Evolutionary conservation across 345 rosid species (phyloP), one percentile per base, ranked within the genome.

Genomic region (Brassica incana): DNA sequence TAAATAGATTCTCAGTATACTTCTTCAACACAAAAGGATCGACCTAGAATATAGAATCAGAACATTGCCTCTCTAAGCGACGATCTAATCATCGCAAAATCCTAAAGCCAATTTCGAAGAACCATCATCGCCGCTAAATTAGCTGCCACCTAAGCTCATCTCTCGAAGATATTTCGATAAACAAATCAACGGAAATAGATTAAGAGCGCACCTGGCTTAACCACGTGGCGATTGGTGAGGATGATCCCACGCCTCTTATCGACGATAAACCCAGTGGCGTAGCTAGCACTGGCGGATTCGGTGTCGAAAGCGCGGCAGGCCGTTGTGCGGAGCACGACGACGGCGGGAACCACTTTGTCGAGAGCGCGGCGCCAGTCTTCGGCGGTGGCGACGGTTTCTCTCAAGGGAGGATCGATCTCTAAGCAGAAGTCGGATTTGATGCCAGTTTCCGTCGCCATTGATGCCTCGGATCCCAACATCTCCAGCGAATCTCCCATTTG

Each of bases 221-320:
- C 99, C 27, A 95, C 99, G 68, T 95, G 99, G 58, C 99, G 98
- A 81, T 95, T 95, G 75, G 99, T 92, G 84, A 92, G 97, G 64
- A 95, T 91, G 83, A 95, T 88, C 74, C 99, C 96, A 59, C 95
- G 93, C 65, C 82, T 87, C 83, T 92, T 93, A 77, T 95, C 99
- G 59, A 93, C 96, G 20, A 95, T 85, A 70, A 95, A 95, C 5
- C 99, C 99, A 2, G 99, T 92, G 66, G 98, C 99, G 59, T 84
- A 87, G 76, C 92, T 83, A 33, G 98, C 89, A 58, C 89, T 87
- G 2, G 99, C 92, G 0, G 87, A 25, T 81, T 95, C 96, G 0
- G 99, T 95, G 65, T 95, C 99, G 79, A 95, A 95, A 38, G 99
- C 90, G 8, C 98, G 95, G 74, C 94, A 88, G 1, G 97, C 89